These are phyloP conservation scores for Colletotrichum phormii DNA, from an alignment of 2,329 filamentous ascomycete species.

Conservation along the genomic window DNA sequence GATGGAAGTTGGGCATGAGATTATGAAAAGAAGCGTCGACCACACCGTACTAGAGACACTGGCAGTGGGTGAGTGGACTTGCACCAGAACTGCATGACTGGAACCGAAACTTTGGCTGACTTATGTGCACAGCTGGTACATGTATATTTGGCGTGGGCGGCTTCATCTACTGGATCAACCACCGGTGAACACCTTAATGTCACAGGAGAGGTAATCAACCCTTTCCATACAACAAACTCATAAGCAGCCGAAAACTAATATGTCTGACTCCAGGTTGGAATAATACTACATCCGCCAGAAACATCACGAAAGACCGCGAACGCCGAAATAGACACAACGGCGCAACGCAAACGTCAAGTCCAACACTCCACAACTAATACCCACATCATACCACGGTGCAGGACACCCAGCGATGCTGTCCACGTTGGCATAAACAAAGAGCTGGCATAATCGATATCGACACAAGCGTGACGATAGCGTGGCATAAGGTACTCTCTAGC, in stretches of 20 bases:
- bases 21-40: conserved; percentile 33
- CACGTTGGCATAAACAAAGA: background rate
- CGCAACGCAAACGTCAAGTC: background rate
- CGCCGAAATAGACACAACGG: background rate
- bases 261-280: background rate
- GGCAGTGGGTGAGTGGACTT: conserved; percentile 21
- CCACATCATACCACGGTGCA: background rate
- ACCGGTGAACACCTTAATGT: background rate
- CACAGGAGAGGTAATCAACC: background rate
- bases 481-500: background rate
- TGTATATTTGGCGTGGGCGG: conserved; percentile 28
- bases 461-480: no score
- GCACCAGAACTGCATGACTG: background rate
- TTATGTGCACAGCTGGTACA: background rate
- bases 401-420: background rate
- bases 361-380: background rate
- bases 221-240: no score
- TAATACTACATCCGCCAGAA: no score
- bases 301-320: background rate
- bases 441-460: background rate
- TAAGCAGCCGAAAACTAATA: background rate
- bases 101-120: background rate
- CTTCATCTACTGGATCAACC: conserved; percentile 35
- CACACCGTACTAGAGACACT: conserved; percentile 32
- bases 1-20: conserved; percentile 18